Evolutionary conservation across 371 early-diverging fungal genomes (phyloP).

Genomic region (Syncephalastrum sp.): DNA sequence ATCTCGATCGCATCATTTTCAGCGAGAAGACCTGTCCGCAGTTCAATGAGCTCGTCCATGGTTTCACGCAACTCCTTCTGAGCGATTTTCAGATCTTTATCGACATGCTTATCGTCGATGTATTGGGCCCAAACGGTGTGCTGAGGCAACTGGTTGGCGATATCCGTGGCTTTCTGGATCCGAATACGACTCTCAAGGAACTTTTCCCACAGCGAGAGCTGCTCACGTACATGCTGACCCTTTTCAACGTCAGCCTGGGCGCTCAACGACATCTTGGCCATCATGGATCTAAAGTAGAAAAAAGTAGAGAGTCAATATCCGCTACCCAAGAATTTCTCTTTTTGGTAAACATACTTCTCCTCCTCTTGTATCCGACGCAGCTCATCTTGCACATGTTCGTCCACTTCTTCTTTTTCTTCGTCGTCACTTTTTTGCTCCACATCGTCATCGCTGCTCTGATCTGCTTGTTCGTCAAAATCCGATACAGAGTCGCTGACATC

Average conservation of each 20-base stretch:
- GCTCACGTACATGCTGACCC: slow-evolving; percentile 85
- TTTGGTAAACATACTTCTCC: slow-evolving; percentile 58
- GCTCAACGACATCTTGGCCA: slow-evolving; percentile 66
- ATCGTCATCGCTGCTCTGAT: slow-evolving; percentile 22
- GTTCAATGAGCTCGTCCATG: slow-evolving; percentile 48
- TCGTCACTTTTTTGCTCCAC: slow-evolving; percentile 25
- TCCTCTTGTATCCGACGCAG: slow-evolving; percentile 76
- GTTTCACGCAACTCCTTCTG: slow-evolving; percentile 39
- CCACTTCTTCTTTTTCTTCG: slow-evolving; percentile 15
- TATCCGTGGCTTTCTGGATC: slow-evolving; percentile 73
- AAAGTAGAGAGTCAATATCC: slow-evolving; percentile 3
- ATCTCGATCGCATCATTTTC: slow-evolving; percentile 39
- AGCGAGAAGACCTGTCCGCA: slow-evolving; percentile 31
- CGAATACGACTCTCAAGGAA: slow-evolving; percentile 88
- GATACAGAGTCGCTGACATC: slow-evolving; percentile 5
- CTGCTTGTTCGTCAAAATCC: slow-evolving; percentile 12
- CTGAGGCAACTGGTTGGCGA: slow-evolving; percentile 85
- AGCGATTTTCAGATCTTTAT: slow-evolving; percentile 15
- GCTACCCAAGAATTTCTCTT: slow-evolving; percentile 5
- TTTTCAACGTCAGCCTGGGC: slow-evolving; percentile 84
- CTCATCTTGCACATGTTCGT: slow-evolving; percentile 58
- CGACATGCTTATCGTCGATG: not conserved
- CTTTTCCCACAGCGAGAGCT: slow-evolving; percentile 79
- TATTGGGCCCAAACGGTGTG: not conserved
- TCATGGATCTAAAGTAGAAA: slow-evolving; percentile 42